Base-by-base conservation (phyloP, 2,329 filamentous ascomycete species). In the Tolypocladium nubicola region DNA sequence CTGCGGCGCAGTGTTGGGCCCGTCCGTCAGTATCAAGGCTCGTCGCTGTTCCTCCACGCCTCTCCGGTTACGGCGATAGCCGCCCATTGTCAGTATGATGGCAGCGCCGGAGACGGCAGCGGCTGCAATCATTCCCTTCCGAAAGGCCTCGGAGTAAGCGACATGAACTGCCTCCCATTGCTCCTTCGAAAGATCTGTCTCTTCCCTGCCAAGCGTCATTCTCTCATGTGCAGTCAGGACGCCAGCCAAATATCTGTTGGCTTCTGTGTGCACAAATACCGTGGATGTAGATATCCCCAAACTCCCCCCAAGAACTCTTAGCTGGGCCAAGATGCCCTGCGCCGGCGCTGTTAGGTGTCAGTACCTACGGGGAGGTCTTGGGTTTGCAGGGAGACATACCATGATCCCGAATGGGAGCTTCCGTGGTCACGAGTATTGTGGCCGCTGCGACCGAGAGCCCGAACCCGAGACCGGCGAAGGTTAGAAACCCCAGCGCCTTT, bases 211-310 rank as follows among this genome's bases (percentile, higher is more conserved):
- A 4, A 71, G 58, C 7, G 58, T 66, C 26, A 63, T 60, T 19
- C 73, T 59, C 45, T 73, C 65, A 9, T 65, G 58, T 1, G 66
- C 56, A 10, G 68, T 60, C 3, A 73, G 50, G 4, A 66, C 56
- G n/a, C 63, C 67, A 2, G 61, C 59, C 39, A 75, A 61, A 33
- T 67, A 61, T 3, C 66, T 57, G 33, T 63, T 58, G 8, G 66
- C 47, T 68, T 69, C 62, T 63, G 70, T 54, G 59, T 68, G 49
- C 62, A 80, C 62, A 19, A 81, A 71, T 19, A 76, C 75, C 1
- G 79, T 76, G 23, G 78, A 82, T 1, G 76, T 72, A 3, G 80
- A 77, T 55, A 83, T 80, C 3, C 80, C 80, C 35, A 82, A 68
- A 57, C 79, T 81, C 7, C 80, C 79, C 5, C 80, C 80, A 0